These are phyloP conservation scores for Colletotrichum abscissum DNA, from an alignment of 2,329 filamentous ascomycete species.

Conservation along the genomic window DNA sequence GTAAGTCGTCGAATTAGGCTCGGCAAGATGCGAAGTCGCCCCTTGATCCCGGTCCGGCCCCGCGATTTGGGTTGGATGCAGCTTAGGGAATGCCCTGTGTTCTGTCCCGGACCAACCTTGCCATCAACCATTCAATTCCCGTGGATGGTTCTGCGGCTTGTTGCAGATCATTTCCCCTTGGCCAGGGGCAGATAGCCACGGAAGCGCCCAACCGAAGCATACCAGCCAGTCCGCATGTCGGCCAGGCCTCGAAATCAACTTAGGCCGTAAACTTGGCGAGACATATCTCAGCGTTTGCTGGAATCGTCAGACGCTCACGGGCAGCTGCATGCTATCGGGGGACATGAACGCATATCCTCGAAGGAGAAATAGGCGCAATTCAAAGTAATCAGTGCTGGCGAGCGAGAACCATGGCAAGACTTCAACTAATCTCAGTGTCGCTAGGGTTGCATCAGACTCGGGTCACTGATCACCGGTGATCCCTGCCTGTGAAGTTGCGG, in stretches of 20 bases:
- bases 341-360: not conserved
- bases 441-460: slow-evolving; percentile 4
- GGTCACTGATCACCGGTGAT: slow-evolving; percentile 4
- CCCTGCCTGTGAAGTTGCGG: slow-evolving; percentile 18
- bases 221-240: not conserved
- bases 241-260: not conserved
- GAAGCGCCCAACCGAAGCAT: not conserved
- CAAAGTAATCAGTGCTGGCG: not conserved
- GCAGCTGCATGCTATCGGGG: not conserved
- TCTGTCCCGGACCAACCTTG: slow-evolving; percentile 14
- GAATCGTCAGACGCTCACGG: not conserved
- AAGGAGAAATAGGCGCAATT: not conserved
- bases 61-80: slow-evolving; percentile 36
- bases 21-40: slow-evolving; percentile 22
- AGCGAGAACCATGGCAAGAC: not conserved
- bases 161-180: slow-evolving; percentile 34
- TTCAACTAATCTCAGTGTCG: not conserved
- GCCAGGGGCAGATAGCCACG: slow-evolving; percentile 5
- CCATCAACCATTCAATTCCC: slow-evolving; percentile 12
- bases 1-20: slow-evolving; percentile 36
- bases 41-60: slow-evolving; percentile 36
- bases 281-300: not conserved
- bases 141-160: slow-evolving; percentile 25
- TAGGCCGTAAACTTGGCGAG: not conserved
- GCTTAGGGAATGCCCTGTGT: slow-evolving; percentile 17